Percentiles rank a stretch among this genome's conserved stretches.
Conservation (phyloP, 1,284 basidiomycete genomes). For the Hortiboletus rubellus region DNA sequence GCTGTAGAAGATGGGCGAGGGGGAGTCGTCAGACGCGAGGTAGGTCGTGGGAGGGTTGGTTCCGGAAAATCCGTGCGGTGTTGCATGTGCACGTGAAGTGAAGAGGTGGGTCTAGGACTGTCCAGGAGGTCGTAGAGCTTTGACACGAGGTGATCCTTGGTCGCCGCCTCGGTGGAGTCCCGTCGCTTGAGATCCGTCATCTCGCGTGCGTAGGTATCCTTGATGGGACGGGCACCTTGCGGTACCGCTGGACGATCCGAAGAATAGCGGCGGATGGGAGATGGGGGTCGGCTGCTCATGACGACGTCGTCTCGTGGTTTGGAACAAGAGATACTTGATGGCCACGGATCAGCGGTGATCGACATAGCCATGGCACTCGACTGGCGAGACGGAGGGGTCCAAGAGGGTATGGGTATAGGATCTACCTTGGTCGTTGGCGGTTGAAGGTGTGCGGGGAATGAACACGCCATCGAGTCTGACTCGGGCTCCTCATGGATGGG, state of each 20-base stretch:
- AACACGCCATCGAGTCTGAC: conserved; percentile 24
- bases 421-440: conserved; percentile 27
- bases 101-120: conserved; percentile 27
- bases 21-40: conserved; percentile 22
- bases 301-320: conserved; percentile 32
- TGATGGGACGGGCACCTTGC: conserved; percentile 21
- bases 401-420: conserved; percentile 34
- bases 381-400: conserved; percentile 33
- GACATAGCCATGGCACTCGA: conserved; percentile 33
- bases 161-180: conserved; percentile 24
- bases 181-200: conserved; percentile 25
- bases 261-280: conserved; percentile 26
- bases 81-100: conserved; percentile 26
- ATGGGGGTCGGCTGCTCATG: conserved; percentile 31
- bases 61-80: conserved; percentile 24
- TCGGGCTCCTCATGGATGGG: conserved; percentile 28
- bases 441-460: conserved; percentile 37
- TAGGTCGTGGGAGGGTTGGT: conserved; percentile 21
- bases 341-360: conserved; percentile 28
- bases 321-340: conserved; percentile 24
- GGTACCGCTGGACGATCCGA: conserved; percentile 18
- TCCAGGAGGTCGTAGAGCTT: conserved; percentile 34
- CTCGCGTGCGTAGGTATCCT: conserved; percentile 18
- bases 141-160: conserved; percentile 33
- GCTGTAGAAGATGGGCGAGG: conserved; percentile 24